phyloP scores from a whole-genome alignment of 1,139 yeast genomes.

The Kodamaea ohmeri region DNA sequence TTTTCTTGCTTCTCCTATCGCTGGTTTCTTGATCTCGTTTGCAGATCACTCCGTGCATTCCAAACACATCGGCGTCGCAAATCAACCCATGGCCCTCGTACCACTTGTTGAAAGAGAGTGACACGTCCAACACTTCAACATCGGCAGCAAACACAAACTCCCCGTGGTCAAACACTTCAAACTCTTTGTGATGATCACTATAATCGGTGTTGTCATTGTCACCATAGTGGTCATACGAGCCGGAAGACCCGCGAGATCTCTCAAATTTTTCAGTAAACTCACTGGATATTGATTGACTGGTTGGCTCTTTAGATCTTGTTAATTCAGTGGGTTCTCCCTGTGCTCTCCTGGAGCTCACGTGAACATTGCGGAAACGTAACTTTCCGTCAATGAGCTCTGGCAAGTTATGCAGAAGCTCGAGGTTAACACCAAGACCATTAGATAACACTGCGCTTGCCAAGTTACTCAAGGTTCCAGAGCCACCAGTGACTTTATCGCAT shows the following conservation, averaged over 20 bases:
- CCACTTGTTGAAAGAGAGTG: constrained; percentile 68
- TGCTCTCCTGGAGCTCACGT: constrained; percentile 33
- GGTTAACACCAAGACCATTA: constrained; percentile 38
- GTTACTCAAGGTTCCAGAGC: constrained; percentile 30
- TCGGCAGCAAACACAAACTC: constrained; percentile 33
- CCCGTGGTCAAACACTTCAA: too few relatives aligned
- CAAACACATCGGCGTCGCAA: constrained; percentile 58
- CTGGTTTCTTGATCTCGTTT: constrained; percentile 13
- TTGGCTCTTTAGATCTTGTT: too few relatives aligned
- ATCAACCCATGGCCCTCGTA: constrained; percentile 65
- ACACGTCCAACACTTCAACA: constrained; percentile 54
- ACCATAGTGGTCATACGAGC: too few relatives aligned
- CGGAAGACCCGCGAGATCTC: too few relatives aligned
- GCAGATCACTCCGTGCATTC: constrained; percentile 54
- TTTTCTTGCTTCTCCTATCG: too few relatives aligned
- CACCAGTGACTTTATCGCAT: constrained; percentile 20
- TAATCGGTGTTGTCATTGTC: too few relatives aligned
- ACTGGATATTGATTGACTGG: too few relatives aligned
- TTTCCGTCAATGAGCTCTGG: constrained; percentile 59
- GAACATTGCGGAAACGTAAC: constrained; percentile 56
- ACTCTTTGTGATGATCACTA: too few relatives aligned
- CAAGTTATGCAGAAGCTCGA: constrained; percentile 38
- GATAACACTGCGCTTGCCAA: constrained; percentile 38
- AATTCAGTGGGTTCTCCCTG: too few relatives aligned
- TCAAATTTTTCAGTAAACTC: too few relatives aligned